Evolutionary conservation across 805 yeast species (phyloP).

Genomic region (Brettanomyces custersianus): DNA sequence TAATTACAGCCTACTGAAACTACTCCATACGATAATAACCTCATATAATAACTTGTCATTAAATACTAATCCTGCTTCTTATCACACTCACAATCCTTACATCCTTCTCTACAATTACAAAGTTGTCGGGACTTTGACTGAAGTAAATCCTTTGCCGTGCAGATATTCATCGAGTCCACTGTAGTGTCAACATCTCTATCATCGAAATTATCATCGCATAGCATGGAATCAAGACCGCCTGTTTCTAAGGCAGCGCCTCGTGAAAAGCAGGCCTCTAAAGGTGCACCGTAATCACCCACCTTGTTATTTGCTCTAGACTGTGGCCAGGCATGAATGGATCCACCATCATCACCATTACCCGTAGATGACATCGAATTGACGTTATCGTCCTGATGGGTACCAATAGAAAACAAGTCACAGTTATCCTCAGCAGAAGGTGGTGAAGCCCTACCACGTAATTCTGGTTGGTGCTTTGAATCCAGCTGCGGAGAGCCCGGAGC

Average conservation of each 20-base stretch:
- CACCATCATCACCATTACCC: slow-evolving; percentile 6
- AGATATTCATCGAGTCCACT: slow-evolving; percentile 14
- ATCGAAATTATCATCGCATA: slow-evolving; percentile 5
- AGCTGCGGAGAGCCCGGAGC: background rate
- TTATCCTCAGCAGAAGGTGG: slow-evolving; percentile 3
- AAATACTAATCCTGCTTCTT: no score
- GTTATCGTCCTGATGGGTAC: slow-evolving; percentile 1
- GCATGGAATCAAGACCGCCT: background rate
- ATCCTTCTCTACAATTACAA: no score
- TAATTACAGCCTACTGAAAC: no score
- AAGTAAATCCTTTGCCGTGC: slow-evolving; percentile 20
- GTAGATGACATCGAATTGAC: slow-evolving; percentile 1
- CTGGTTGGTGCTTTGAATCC: background rate
- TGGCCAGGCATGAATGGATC: slow-evolving; percentile 9
- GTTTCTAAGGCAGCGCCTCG: background rate
- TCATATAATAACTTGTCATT: background rate
- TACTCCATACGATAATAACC: no score
- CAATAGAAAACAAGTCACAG: slow-evolving; percentile 1
- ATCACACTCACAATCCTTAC: no score
- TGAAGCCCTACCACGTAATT: background rate
- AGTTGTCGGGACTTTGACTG: slow-evolving; percentile 14
- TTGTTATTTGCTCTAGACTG: background rate
- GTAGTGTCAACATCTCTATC: slow-evolving; percentile 14
- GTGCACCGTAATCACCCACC: background rate
- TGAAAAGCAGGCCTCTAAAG: background rate